Conservation (phyloP, 1,284 basidiomycete species). For the Sporisorium sorghi region DNA sequence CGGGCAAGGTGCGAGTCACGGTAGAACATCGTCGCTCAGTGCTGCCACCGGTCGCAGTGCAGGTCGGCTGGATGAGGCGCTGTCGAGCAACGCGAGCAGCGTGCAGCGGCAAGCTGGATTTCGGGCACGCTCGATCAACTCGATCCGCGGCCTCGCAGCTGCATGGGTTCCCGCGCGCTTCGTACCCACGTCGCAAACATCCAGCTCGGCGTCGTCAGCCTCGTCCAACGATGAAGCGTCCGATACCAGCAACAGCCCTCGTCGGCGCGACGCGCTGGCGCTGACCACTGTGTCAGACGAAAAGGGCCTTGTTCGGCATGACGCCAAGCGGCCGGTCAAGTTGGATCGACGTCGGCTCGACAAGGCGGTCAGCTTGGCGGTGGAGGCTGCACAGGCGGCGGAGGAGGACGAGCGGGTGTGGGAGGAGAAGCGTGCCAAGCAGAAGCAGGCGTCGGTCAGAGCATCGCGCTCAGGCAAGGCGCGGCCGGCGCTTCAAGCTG, state of each 20-base stretch:
- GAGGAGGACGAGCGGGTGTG: slow-evolving; percentile 52
- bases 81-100: slow-evolving; percentile 20
- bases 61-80: slow-evolving; percentile 10
- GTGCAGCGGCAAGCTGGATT: slow-evolving; percentile 33
- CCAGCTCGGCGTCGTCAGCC: slow-evolving; percentile 16
- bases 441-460: no score
- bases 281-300: slow-evolving; percentile 4
- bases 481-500: slow-evolving; percentile 2
- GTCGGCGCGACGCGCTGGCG: slow-evolving; percentile 14
- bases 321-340: slow-evolving; percentile 30
- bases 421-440: slow-evolving; percentile 28
- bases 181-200: slow-evolving; percentile 17
- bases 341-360: slow-evolving; percentile 48
- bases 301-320: neutral
- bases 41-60: slow-evolving; percentile 3
- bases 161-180: slow-evolving; percentile 46
- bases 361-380: slow-evolving; percentile 55
- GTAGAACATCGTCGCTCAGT: slow-evolving; percentile 19
- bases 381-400: slow-evolving; percentile 54
- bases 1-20: neutral
- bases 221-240: slow-evolving; percentile 18
- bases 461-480: neutral
- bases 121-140: slow-evolving; percentile 43
- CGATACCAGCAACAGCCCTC: neutral
- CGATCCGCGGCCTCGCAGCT: slow-evolving; percentile 37